These are phyloP conservation scores for Potentilla sterilis DNA, from an alignment of 306 rosid species.

Conservation along the genomic window DNA sequence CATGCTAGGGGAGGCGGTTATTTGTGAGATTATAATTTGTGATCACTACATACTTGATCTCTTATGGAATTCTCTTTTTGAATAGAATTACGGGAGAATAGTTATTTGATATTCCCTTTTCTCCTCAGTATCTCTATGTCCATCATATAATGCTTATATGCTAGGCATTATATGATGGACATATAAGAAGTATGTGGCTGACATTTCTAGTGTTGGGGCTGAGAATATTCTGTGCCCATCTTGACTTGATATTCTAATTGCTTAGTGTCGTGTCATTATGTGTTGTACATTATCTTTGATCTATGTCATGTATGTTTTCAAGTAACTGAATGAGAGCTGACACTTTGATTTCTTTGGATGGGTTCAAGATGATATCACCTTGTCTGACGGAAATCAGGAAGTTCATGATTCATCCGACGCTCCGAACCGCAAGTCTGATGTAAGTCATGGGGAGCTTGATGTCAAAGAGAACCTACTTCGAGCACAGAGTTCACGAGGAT, in stretches of 20 bases:
- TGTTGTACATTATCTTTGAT: background rate
- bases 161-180: background rate
- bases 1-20: background rate
- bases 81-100: constrained; percentile 51
- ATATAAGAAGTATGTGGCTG: background rate
- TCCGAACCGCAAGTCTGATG: constrained; percentile 30
- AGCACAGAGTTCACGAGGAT: constrained; percentile 36
- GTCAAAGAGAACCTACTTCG: constrained; percentile 31
- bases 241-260: background rate
- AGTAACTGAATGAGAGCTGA: constrained; percentile 7
- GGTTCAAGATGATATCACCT: constrained; percentile 71
- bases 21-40: background rate
- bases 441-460: constrained; percentile 29
- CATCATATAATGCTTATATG: background rate
- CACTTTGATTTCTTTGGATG: constrained; percentile 24
- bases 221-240: background rate
- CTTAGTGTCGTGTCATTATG: background rate
- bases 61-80: background rate
- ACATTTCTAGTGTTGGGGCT: background rate
- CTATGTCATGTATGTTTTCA: background rate
- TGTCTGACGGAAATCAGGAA: constrained; percentile 49
- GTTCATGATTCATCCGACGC: constrained; percentile 38
- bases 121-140: background rate
- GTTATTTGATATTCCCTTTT: constrained; percentile 30
- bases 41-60: background rate